Evolutionary conservation across 208 protist genomes (phyloP).

Genomic region (Trypanosoma theileri): DNA sequence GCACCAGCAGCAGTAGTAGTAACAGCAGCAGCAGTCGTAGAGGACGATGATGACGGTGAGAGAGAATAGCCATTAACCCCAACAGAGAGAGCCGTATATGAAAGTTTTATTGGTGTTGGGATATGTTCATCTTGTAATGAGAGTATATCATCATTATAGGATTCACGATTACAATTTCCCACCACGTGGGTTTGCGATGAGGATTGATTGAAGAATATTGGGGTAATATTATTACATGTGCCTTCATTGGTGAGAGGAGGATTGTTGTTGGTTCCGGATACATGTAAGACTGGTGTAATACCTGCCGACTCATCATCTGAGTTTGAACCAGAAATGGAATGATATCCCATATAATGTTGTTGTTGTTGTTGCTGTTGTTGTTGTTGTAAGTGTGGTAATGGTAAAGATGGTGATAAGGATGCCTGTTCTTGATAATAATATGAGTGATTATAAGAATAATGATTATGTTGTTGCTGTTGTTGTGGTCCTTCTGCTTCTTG

Average conservation of each 20-base stretch:
- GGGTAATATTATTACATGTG: neutral
- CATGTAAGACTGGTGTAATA: conserved; percentile 6
- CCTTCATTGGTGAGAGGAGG: neutral
- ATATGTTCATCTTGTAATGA: neutral
- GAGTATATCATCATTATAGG: neutral
- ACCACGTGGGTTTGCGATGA: neutral
- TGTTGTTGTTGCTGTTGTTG: neutral
- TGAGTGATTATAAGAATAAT: neutral
- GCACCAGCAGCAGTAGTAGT: neutral
- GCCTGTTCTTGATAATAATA: neutral
- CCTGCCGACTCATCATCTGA: conserved; percentile 16
- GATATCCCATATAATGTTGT: neutral
- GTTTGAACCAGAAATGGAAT: conserved; percentile 4
- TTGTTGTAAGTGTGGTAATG: neutral
- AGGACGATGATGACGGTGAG: neutral
- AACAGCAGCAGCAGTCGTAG: neutral
- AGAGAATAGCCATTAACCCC: neutral
- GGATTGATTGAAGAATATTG: neutral
- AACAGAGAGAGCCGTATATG: neutral
- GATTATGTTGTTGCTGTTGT: neutral
- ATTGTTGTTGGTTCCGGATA: neutral
- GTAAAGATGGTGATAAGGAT: neutral
- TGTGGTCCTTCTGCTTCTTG: neutral
- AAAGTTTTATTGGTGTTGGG: neutral
- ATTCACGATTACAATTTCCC: neutral